Conservation (phyloP, 208 protist species). For the Leishmania arabica region DNA sequence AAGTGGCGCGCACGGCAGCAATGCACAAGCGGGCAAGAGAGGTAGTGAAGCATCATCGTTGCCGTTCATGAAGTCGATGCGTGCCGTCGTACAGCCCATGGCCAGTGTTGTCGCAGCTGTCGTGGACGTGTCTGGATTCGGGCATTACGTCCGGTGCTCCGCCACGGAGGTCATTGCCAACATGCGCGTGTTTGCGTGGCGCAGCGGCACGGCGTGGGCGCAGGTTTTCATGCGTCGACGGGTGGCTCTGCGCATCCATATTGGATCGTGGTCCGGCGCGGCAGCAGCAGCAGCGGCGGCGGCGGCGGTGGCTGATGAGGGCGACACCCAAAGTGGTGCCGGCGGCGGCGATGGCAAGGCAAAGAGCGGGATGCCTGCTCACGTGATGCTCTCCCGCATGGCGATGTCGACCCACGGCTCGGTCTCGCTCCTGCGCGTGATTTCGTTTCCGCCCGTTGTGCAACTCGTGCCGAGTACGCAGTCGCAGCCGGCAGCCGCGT, state of each 20-base stretch:
- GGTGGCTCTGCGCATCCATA: conserved; percentile 29
- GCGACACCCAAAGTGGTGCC: not conserved
- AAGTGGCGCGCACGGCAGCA: not conserved
- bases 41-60: not conserved
- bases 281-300: not conserved
- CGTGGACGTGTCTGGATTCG: conserved; percentile 4
- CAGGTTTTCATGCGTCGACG: conserved; percentile 32
- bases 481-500: not conserved
- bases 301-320: not conserved
- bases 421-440: conserved; percentile 20
- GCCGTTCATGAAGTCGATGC: not conserved
- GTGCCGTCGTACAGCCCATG: not conserved
- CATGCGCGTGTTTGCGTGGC: conserved; percentile 26
- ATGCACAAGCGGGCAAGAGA: not conserved
- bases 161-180: conserved; percentile 12
- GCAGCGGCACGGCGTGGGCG: conserved; percentile 22
- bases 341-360: not conserved
- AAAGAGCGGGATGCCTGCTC: not conserved
- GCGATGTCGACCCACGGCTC: conserved; percentile 7
- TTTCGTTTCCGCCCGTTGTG: conserved; percentile 39
- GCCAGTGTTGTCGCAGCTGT: not conserved
- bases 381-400: conserved; percentile 4
- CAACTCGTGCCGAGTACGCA: not conserved
- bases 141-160: not conserved
- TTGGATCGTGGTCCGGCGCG: not conserved